Evolutionary conservation across 352 stramenopile species (phyloP), one percentile per base, ranked within the genome.

Genomic region (Phytophthora litchii): DNA sequence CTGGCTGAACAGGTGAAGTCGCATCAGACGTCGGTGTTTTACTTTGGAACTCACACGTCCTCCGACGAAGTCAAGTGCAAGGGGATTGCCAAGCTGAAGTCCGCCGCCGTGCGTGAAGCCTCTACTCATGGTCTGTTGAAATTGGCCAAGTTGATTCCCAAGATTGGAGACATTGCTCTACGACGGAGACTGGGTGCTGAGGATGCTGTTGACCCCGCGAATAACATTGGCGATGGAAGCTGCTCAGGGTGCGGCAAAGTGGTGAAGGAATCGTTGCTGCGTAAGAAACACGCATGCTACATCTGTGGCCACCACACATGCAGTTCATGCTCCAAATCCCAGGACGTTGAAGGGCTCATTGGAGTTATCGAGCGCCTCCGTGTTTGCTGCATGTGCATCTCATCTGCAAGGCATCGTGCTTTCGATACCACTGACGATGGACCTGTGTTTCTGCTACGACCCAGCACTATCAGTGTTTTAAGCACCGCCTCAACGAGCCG

Each of bases 361-460:
- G 72, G 72, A 17, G 54, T 80, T 8, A 62, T 78, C 23, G 69
- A 79, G 40, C 71, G 66, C 13, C 45, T 62, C 0, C 71, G 72
- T 13, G 55, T 83, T 17, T 83, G 74, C 69, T 61, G 60, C 43
- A 61, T 74, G 54, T 83, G 74, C 56, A 58, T 74, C 21, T 62
- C 63, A 9, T 32, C 55, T n/a, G 63, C 68, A 14, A 57, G 64
- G 20, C 53, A 59, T 31, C 58, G 76, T 25, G 72, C 60, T 13
- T 83, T 81, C 29, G 59, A 66, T 16, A 56, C 48, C 7, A 7
- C 35, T 25, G 62, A 67, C 16, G 54, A 70, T 4, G 37, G 19
- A 11, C 54, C 48, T 4, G 44, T 70, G 19, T 52, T 45, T 45
- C 37, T 63, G 37, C 46, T 67, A 20, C 65, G 60, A 2, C 53